Evolutionary conservation across 1,284 basidiomycete species (phyloP).

Genomic region (Grifola frondosa): DNA sequence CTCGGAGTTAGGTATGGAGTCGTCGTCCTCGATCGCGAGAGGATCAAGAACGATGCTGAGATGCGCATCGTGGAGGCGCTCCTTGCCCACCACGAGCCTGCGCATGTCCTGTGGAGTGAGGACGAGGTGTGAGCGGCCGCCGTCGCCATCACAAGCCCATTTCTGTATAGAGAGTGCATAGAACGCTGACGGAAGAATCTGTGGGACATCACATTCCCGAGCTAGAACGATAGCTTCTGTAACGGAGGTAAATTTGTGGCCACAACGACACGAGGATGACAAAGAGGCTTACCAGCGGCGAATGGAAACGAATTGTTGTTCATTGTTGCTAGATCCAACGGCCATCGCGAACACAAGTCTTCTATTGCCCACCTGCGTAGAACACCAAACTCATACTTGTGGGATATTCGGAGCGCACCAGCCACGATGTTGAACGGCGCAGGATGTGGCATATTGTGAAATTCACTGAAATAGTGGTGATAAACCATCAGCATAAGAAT

Average conservation of each 20-base stretch:
- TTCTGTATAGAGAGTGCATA: slow-evolving; percentile 31
- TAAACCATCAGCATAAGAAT: slow-evolving; percentile 1
- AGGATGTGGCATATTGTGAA: slow-evolving; percentile 18
- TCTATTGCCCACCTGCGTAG: slow-evolving; percentile 29
- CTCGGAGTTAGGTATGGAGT: no score
- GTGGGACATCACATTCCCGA: slow-evolving; percentile 10
- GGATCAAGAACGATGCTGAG: slow-evolving; percentile 5
- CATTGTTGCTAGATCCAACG: slow-evolving; percentile 29
- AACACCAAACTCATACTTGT: slow-evolving; percentile 35
- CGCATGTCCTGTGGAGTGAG: slow-evolving; percentile 32
- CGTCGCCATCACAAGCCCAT: slow-evolving; percentile 30
- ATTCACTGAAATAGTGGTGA: slow-evolving; percentile 16
- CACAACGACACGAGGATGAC: neutral
- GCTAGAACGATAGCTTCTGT: slow-evolving; percentile 20
- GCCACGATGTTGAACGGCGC: slow-evolving; percentile 28
- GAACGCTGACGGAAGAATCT: slow-evolving; percentile 12
- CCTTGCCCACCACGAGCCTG: slow-evolving; percentile 33
- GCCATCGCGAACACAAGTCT: slow-evolving; percentile 32
- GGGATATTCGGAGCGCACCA: slow-evolving; percentile 33
- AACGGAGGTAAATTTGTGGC: neutral
- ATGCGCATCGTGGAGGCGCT: slow-evolving; percentile 27
- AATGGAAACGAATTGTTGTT: slow-evolving; percentile 28
- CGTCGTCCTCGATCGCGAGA: no score
- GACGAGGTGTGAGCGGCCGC: slow-evolving; percentile 30
- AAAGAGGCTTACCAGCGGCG: slow-evolving; percentile 30